These are phyloP conservation scores for Platanthera guangdongensis DNA, from an alignment of 106 monocot species.

Conservation along the genomic window DNA sequence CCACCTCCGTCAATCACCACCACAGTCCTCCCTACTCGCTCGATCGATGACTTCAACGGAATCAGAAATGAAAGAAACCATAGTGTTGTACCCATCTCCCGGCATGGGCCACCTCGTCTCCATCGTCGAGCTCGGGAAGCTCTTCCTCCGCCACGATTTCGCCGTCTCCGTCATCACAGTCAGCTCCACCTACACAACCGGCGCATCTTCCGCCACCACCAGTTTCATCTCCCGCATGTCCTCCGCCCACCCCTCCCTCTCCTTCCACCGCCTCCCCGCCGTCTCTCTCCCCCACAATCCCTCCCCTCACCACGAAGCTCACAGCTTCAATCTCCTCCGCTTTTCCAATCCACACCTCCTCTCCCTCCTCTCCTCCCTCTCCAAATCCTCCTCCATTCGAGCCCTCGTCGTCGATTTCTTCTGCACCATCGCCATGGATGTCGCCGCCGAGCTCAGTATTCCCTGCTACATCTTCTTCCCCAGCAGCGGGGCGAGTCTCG, in stretches of 20 bases:
- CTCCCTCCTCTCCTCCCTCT: conserved; percentile 1
- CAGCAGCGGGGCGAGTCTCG: not conserved
- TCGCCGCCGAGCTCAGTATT: conserved; percentile 7
- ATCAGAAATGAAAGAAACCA: not conserved
- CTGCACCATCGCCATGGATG: conserved; percentile 6
- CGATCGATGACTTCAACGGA: not conserved
- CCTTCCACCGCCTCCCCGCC: conserved; percentile 16
- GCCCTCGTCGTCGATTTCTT: conserved; percentile 19
- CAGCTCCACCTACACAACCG: conserved; percentile 1
- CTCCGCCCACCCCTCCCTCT: conserved; percentile 11
- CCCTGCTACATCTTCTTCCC: conserved; percentile 19
- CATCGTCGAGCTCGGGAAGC: conserved; percentile 26
- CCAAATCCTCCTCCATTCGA: not conserved
- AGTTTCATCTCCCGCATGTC: conserved; percentile 6
- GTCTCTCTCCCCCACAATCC: not conserved
- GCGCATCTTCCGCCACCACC: conserved; percentile 3
- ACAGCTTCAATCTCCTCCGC: conserved; percentile 16
- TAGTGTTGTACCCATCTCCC: conserved; percentile 23
- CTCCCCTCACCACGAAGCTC: conserved; percentile 6
- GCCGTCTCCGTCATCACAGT: conserved; percentile 19
- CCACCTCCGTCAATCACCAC: too few species aligned
- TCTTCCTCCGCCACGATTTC: conserved; percentile 15
- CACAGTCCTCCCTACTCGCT: too few species aligned
- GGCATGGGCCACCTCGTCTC: conserved; percentile 30
- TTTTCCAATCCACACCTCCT: conserved; percentile 10